Conservation (phyloP, 257 asterid genomes). For the Pogostemon cablin region DNA sequence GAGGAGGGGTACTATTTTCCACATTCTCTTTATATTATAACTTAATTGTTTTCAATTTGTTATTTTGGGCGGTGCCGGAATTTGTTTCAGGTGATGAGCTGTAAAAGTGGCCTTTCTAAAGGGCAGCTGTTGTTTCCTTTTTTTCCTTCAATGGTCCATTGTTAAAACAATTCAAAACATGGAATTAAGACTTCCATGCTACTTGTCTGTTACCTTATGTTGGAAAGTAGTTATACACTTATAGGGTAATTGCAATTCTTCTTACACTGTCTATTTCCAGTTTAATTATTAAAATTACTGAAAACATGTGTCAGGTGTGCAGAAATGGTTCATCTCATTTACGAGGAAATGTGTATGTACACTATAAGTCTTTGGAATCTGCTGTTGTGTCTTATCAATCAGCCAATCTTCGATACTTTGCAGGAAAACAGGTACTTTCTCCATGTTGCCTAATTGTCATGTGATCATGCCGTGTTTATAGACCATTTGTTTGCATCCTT, state of each 20-base stretch:
- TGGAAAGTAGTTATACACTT: conserved; percentile 4
- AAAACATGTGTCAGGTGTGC: conserved; percentile 66
- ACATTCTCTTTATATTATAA: conserved; percentile 9
- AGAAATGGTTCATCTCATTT: conserved; percentile 86
- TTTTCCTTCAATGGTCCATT: conserved; percentile 17
- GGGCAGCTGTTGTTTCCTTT: conserved; percentile 21
- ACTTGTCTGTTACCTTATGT: conserved; percentile 26
- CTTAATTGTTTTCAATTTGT: conserved; percentile 7
- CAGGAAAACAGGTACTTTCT: conserved; percentile 79
- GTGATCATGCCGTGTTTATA: conserved; percentile 17
- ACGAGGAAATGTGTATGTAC: conserved; percentile 94
- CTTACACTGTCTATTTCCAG: conserved; percentile 27
- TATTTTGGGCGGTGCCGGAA: background rate
- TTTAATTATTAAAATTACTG: conserved; percentile 26
- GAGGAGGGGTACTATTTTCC: conserved; percentile 4
- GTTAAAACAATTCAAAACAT: conserved; percentile 12
- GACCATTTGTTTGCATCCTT: conserved; percentile 1
- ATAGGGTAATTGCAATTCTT: conserved; percentile 10
- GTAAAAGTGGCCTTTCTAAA: conserved; percentile 4
- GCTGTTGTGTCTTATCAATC: conserved; percentile 77
- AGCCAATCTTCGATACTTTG: conserved; percentile 90
- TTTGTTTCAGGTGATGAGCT: conserved; percentile 27
- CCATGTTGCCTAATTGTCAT: conserved; percentile 25
- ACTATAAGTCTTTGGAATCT: conserved; percentile 75
- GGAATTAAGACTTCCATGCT: conserved; percentile 12